Evolutionary conservation across 805 yeast species (phyloP), one percentile per base, ranked within the genome.

Genomic region (Starmerella vitae): DNA sequence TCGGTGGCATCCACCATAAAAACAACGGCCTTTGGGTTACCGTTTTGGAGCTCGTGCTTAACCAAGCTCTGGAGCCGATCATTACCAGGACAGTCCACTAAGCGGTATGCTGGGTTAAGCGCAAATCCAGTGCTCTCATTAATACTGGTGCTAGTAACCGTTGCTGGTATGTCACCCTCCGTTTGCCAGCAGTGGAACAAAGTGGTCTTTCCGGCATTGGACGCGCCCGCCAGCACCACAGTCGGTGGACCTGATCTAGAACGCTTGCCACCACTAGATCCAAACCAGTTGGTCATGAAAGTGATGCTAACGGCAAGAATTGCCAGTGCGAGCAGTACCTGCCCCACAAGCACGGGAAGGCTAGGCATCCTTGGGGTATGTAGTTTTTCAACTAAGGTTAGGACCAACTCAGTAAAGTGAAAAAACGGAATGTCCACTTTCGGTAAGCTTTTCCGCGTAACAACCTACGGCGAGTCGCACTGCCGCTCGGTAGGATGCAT

Each of bases 401-500:
- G n/a, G n/a, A n/a, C n/a, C n/a, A n/a, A n/a, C n/a, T n/a, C n/a
- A n/a, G n/a, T n/a, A n/a, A n/a, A n/a, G 8, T 10, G 14, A n/a
- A 10, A 15, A n/a, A 26, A 8, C 30, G 47, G 21, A n/a, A 79
- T 79, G 91, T 78, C 86, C 33, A 68, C 83, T 6, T 80, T 79
- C 55, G 91, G 91, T 41, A 65, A 66, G 9, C 46, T 68, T 35
- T 71, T 71, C 57, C 60, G 64, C 41, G 97, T 88, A 49, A 88
- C 97, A 47, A 88, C 98, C 22, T 88, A 85, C 67, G 98, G 98
- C 49, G 98, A 91, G 60, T 84, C 95, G 7, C 98, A 91, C 66
- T 91, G 98, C 66, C 80, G 76, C 54, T 82, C 94, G 8, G 98
- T 91, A 30, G 98, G 98, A 24, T 91, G 97, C 64, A 91, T 91